phyloP scores from a whole-genome alignment of 1,284 basidiomycete species.

The Ustilago curta region DNA sequence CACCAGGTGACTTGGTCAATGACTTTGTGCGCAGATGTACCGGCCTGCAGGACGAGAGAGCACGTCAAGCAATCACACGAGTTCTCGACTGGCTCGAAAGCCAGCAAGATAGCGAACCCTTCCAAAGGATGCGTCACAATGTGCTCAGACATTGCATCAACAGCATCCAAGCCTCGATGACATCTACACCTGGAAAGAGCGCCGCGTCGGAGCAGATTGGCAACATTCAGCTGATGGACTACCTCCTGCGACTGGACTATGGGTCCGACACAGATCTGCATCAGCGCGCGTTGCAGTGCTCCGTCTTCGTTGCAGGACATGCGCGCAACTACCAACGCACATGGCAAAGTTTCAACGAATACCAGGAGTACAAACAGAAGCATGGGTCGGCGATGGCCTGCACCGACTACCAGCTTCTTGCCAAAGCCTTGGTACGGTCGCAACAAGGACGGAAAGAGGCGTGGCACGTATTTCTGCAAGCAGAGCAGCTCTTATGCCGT shows the following conservation, averaged over 20 bases:
- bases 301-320: conserved; percentile 26
- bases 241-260: conserved; percentile 7
- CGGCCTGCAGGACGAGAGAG: conserved; percentile 17
- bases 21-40: conserved; percentile 20
- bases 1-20: background rate
- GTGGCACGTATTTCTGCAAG: conserved; percentile 13
- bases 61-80: conserved; percentile 20
- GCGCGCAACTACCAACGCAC: conserved; percentile 11
- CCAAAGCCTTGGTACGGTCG: conserved; percentile 27
- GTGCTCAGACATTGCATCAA: conserved; percentile 14
- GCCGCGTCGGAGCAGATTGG: conserved; percentile 23
- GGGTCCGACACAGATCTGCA: conserved; percentile 3
- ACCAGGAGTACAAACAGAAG: conserved; percentile 13
- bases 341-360: conserved; percentile 16
- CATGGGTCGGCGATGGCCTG: background rate
- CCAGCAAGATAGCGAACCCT: background rate
- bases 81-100: conserved; percentile 16
- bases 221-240: conserved; percentile 25
- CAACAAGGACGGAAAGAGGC: conserved; percentile 24
- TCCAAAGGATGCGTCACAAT: conserved; percentile 3
- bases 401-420: conserved; percentile 24
- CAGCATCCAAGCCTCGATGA: conserved; percentile 20
- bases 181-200: background rate
- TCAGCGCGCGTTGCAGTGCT: conserved; percentile 19
- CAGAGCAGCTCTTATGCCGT: conserved; percentile 12